Conservation (phyloP, 2,329 filamentous ascomycete genomes). For the Sporothrix inflata region DNA sequence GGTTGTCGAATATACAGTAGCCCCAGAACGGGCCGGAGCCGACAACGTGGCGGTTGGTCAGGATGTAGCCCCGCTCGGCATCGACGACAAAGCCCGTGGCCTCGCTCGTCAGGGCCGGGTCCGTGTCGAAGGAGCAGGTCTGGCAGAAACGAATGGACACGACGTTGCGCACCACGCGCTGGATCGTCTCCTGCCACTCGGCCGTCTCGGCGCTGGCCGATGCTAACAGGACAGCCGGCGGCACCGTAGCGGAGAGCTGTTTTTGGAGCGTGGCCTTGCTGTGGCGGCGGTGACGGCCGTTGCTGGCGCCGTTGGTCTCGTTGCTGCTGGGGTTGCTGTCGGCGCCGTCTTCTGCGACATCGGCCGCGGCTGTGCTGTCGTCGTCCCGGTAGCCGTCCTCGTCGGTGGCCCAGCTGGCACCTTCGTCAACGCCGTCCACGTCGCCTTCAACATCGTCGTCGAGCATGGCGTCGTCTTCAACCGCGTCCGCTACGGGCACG, state of each 20-base stretch:
- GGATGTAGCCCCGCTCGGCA: constrained; percentile 84
- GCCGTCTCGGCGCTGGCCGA: constrained; percentile 39
- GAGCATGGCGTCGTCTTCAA: constrained; percentile 25
- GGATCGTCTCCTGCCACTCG: constrained; percentile 90
- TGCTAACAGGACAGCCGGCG: constrained; percentile 34
- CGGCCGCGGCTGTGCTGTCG: constrained; percentile 22
- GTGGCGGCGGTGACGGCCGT: constrained; percentile 26
- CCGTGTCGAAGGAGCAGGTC: constrained; percentile 98
- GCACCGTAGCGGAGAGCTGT: constrained; percentile 3
- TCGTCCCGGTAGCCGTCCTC: constrained; percentile 27
- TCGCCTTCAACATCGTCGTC: constrained; percentile 14
- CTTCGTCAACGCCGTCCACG: constrained; percentile 1
- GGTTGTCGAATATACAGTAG: constrained; percentile 97
- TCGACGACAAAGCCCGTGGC: constrained; percentile 98
- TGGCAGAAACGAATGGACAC: constrained; percentile 99
- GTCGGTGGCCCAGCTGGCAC: constrained; percentile 13
- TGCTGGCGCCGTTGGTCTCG: constrained; percentile 14
- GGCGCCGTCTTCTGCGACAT: constrained; percentile 9
- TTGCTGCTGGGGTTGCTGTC: neutral
- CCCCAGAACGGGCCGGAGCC: constrained; percentile 96
- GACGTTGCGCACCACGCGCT: constrained; percentile 90
- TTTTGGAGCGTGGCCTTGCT: constrained; percentile 10
- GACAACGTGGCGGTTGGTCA: constrained; percentile 92
- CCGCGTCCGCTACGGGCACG: neutral
- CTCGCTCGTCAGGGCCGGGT: constrained; percentile 88